Evolutionary conservation across 176 grass and related monocot genomes (phyloP).

Genomic region (Aegilops umbellulata): DNA sequence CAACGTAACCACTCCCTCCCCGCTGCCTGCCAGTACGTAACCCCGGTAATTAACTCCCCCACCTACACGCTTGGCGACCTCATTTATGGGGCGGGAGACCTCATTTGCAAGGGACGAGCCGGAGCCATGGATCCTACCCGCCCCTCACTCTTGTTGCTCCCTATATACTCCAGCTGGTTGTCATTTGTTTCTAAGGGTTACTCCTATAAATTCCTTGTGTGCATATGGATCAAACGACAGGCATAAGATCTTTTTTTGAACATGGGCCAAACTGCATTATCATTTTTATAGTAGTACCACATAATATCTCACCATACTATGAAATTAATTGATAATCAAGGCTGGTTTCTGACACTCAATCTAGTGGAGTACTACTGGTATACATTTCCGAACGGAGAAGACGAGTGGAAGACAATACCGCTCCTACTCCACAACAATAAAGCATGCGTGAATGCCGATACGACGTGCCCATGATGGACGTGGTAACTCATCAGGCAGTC

Average conservation of each 20-base stretch:
- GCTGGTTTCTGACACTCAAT: background rate
- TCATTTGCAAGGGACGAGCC: background rate
- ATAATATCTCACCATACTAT: background rate
- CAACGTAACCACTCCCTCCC: conserved; percentile 39
- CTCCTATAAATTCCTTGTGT: no score
- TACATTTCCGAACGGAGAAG: background rate
- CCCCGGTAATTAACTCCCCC: conserved; percentile 67
- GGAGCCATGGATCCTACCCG: no score
- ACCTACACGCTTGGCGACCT: conserved; percentile 59
- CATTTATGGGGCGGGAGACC: conserved; percentile 48
- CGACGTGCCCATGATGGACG: background rate
- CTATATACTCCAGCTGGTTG: background rate
- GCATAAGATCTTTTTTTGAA: no score
- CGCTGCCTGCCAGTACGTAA: conserved; percentile 35
- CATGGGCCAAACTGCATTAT: no score
- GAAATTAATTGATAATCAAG: background rate
- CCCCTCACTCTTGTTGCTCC: background rate
- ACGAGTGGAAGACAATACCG: background rate
- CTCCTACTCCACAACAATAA: background rate
- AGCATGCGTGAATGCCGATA: background rate
- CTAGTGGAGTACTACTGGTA: background rate
- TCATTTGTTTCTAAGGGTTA: background rate
- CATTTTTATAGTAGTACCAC: no score
- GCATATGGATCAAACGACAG: no score
- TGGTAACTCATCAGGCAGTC: conserved; percentile 24